phyloP scores from a whole-genome alignment of 306 rosid species.

The Prunus kanzakura region DNA sequence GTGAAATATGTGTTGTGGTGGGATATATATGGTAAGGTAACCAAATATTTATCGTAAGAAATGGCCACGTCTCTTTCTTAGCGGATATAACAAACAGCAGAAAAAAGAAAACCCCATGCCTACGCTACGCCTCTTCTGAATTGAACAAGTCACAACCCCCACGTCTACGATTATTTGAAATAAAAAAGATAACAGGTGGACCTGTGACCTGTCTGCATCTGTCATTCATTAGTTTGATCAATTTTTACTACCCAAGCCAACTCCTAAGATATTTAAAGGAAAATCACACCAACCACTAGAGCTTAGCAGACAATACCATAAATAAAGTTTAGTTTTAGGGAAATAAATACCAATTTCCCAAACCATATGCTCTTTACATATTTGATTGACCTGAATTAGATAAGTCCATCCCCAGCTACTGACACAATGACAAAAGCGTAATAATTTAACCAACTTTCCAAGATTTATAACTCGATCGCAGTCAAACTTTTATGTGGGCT shows the following conservation, averaged over 20 bases:
- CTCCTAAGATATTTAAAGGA: neutral
- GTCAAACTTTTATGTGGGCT: neutral
- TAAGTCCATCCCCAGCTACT: no score
- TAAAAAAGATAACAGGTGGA: neutral
- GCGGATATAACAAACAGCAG: no score
- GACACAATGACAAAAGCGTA: neutral
- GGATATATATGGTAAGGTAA: neutral
- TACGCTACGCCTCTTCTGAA: neutral
- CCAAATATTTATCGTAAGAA: no score
- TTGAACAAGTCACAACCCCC: neutral
- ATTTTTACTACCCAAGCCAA: no score
- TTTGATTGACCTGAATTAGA: no score
- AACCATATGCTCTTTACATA: no score
- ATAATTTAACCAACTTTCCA: neutral
- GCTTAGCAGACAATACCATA: neutral
- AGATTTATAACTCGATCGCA: neutral
- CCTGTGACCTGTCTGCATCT: neutral
- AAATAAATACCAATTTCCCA: neutral
- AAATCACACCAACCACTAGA: neutral
- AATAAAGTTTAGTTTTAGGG: neutral
- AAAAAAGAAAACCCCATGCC: neutral
- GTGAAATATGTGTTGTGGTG: neutral
- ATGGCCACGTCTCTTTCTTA: no score
- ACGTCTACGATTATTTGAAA: neutral
- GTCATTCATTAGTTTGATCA: neutral